phyloP scores from a whole-genome alignment of 108 stramenopile species.

The Cyclostephanos invisitatus region DNA sequence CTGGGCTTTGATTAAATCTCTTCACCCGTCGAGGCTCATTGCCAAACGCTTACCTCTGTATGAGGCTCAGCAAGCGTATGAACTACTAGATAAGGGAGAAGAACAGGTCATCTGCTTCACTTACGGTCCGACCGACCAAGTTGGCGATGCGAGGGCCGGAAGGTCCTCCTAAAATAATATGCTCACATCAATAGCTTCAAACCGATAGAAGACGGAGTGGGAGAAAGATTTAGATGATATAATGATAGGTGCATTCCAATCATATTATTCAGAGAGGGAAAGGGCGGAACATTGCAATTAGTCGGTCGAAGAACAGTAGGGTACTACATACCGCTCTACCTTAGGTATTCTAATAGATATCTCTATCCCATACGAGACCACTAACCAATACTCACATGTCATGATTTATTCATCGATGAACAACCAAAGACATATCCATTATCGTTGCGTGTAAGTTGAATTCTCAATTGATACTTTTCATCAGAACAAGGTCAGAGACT shows the following conservation, averaged over 20 bases:
- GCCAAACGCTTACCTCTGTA: conserved; percentile 57
- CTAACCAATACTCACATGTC: too few species aligned
- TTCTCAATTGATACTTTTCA: conserved; percentile 28
- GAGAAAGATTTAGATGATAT: neutral
- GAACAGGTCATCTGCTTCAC: conserved; percentile 76
- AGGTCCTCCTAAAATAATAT: too few species aligned
- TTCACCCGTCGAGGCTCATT: conserved; percentile 76
- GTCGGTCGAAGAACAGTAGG: too few species aligned
- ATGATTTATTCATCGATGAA: neutral
- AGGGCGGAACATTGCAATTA: neutral
- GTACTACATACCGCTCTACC: neutral
- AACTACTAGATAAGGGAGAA: conserved; percentile 61
- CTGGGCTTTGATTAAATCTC: conserved; percentile 75
- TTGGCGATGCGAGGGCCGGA: too few species aligned
- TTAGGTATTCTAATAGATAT: neutral
- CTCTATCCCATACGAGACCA: neutral
- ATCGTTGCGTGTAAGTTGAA: neutral
- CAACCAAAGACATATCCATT: neutral
- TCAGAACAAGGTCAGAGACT: conserved; percentile 34
- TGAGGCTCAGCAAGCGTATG: conserved; percentile 72
- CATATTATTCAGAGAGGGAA: neutral
- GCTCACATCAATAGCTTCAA: too few species aligned
- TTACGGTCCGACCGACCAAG: conserved; percentile 21
- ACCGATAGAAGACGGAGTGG: neutral
- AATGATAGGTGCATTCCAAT: neutral